These are phyloP conservation scores for Ochetophila trinervis DNA, from an alignment of 306 rosid species.

Conservation along the genomic window DNA sequence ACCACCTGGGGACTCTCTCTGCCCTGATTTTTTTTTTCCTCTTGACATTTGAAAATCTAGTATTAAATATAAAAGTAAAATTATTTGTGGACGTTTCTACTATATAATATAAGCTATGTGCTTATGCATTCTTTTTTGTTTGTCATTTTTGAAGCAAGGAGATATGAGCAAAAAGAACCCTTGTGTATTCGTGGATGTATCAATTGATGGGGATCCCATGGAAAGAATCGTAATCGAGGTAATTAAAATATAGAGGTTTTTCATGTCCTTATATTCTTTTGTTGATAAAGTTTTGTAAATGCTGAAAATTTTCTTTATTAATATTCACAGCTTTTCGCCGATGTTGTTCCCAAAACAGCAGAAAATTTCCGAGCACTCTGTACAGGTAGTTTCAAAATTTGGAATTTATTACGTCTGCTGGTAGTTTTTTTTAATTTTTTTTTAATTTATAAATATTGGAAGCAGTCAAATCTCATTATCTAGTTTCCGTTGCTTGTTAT, in stretches of 20 bases:
- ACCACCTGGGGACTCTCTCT: too few relatives aligned
- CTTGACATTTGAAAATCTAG: too few relatives aligned
- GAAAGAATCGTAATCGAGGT: constrained; percentile 77
- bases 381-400: constrained; percentile 54
- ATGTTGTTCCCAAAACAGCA: constrained; percentile 77
- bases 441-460: too few relatives aligned
- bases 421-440: not conserved
- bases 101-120: not conserved
- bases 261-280: constrained; percentile 16
- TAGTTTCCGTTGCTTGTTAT: too few relatives aligned
- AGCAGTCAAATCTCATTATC: not conserved
- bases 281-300: not conserved
- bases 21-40: too few relatives aligned
- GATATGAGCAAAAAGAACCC: constrained; percentile 74
- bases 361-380: constrained; percentile 93
- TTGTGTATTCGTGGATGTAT: constrained; percentile 70
- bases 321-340: constrained; percentile 82
- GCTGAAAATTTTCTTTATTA: constrained; percentile 22
- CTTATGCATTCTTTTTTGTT: not conserved
- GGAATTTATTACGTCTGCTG: not conserved
- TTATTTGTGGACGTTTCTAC: too few relatives aligned
- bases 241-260: constrained; percentile 7
- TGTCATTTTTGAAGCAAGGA: constrained; percentile 22
- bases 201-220: constrained; percentile 63
- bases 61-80: too few relatives aligned